Evolutionary conservation across 2,329 filamentous ascomycete genomes (phyloP).

Genomic region (Chrysoporthe cubensis): DNA sequence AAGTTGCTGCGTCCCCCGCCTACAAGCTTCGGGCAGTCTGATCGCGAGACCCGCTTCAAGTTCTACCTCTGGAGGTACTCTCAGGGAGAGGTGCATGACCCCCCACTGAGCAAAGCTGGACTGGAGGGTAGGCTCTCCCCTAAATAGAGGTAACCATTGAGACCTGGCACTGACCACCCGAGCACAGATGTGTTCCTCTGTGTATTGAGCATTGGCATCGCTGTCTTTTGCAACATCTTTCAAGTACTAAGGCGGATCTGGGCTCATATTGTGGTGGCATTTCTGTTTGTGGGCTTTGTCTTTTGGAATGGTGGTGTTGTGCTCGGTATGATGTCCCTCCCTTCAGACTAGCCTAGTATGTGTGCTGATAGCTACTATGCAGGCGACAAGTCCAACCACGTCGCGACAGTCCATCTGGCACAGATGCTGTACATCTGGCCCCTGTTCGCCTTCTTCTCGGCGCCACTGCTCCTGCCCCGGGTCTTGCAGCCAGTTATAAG

Average conservation of each 20-base stretch:
- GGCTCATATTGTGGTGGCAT: constrained; percentile 66
- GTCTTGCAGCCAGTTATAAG: constrained; percentile 43
- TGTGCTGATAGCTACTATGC: constrained; percentile 33
- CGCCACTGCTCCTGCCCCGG: constrained; percentile 69
- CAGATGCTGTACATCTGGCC: constrained; percentile 98
- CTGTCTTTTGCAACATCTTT: constrained; percentile 54
- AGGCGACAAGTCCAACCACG: constrained; percentile 94
- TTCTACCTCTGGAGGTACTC: constrained; percentile 50
- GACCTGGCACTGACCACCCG: constrained; percentile 46
- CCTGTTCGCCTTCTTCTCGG: constrained; percentile 86
- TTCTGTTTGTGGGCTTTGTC: constrained; percentile 74
- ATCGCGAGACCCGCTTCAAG: constrained; percentile 40
- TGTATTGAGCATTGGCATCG: constrained; percentile 66
- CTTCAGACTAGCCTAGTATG: neutral
- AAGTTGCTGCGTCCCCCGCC: constrained; percentile 46
- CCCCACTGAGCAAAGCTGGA: constrained; percentile 49
- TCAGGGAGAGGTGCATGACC: constrained; percentile 59
- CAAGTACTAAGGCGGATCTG: constrained; percentile 53
- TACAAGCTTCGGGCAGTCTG: constrained; percentile 35
- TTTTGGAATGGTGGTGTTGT: constrained; percentile 90
- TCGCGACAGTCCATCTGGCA: constrained; percentile 83
- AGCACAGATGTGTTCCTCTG: constrained; percentile 57
- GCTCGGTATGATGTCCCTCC: constrained; percentile 60
- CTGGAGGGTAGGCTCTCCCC: constrained; percentile 51
- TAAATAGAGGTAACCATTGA: constrained; percentile 22